These are phyloP conservation scores for Serpula lacrymans DNA, from an alignment of 768 basidiomycete species.

Conservation along the genomic window DNA sequence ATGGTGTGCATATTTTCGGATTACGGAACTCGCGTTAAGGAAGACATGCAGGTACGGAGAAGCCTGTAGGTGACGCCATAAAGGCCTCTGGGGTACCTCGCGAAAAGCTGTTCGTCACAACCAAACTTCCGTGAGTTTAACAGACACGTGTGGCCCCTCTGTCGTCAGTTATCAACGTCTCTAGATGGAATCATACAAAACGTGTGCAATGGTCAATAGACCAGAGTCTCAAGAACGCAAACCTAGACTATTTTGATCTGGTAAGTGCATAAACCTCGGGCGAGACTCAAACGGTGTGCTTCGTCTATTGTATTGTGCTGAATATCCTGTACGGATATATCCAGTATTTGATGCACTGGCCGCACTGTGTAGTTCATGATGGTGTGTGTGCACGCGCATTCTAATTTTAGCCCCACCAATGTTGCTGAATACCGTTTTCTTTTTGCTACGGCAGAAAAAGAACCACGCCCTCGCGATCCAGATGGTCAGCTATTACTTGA, in stretches of 20 bases:
- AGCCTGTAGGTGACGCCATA: conserved; percentile 40
- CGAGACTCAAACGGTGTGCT: too few relatives aligned
- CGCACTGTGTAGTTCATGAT: conserved; percentile 18
- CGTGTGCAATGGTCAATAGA: conserved; percentile 32
- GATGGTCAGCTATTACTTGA: conserved; percentile 14
- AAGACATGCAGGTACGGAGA: conserved; percentile 32
- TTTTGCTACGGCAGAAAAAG: background rate
- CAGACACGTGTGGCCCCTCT: conserved; percentile 10
- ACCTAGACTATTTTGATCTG: conserved; percentile 45
- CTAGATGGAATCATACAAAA: conserved; percentile 30
- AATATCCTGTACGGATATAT: background rate
- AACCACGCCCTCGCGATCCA: conserved; percentile 13
- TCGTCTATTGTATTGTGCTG: too few relatives aligned
- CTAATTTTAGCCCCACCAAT: background rate
- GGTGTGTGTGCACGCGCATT: conserved; percentile 1
- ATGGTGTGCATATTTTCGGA: conserved; percentile 19
- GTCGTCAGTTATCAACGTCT: conserved; percentile 2
- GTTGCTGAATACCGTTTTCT: background rate
- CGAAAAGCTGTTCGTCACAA: conserved; percentile 46
- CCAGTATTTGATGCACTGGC: conserved; percentile 40
- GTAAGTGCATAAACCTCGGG: conserved; percentile 28
- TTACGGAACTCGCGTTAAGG: conserved; percentile 2
- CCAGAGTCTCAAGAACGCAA: conserved; percentile 30
- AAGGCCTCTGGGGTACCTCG: conserved; percentile 46
- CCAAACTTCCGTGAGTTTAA: conserved; percentile 40